Evolutionary conservation across 306 rosid species (phyloP), one percentile per base, ranked within the genome.

Genomic region (Vigna unguiculata): DNA sequence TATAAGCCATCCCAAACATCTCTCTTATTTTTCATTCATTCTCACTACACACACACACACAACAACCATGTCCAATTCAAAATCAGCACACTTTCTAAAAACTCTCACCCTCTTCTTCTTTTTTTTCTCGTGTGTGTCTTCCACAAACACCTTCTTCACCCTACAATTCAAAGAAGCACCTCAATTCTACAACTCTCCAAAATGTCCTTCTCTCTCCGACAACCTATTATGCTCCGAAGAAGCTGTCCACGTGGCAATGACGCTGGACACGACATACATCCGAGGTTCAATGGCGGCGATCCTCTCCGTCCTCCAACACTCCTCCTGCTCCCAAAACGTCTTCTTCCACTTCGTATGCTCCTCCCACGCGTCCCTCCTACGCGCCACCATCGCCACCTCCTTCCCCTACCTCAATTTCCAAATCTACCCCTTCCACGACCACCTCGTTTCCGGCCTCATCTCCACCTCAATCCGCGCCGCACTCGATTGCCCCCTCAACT

Each of bases 251-350:
- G 88, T 92, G 5, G 97, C 99, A 24, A 96, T 96, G 99, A 96
- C 98, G 1, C 79, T 96, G 0, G 98, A 96, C 93, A 89, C 86
- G 5, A 85, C 93, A 19, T 92, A 96, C 90, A 85, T 91, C 55
- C 83, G 99, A 0, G 99, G 99, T 0, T 92, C 99, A 58, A 89
- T 96, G 99, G 99, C 99, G 0, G 98, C 98, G 2, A 82, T 96
- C 22, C 92, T 96, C 57, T 92, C 98, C 2, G 82, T 89, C 51
- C 93, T 96, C 24, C 99, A 92, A 75, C 99, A 96, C 89, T 82
- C 98, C 0, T 89, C 97, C 1, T 96, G 99, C 15, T 98, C 99
- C 0, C 86, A 93, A 61, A 92, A 92, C 84, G 77, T 84, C 1
- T 72, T 90, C 67, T 92, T 96, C 81, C 99, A 96, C 79, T 92